phyloP scores from a whole-genome alignment of 176 grass and related monocot genomes.

The Luzula sylvatica region DNA sequence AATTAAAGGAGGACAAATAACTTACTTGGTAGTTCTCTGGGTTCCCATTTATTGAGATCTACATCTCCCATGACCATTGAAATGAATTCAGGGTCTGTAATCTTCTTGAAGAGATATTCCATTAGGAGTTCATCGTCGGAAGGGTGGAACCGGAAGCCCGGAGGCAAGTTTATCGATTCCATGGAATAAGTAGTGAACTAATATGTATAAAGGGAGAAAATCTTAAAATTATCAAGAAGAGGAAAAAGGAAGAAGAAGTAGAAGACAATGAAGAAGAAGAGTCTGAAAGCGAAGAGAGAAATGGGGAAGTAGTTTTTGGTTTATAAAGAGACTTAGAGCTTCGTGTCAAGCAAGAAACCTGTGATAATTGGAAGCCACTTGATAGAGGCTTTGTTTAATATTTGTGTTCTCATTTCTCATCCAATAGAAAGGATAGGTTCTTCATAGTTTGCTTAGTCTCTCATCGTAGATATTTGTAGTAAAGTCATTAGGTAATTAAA shows the following conservation, averaged over 20 bases:
- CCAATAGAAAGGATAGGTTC: slow-evolving; percentile 1
- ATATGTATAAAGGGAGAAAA: background rate
- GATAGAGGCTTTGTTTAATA: background rate
- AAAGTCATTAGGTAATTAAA: slow-evolving; percentile 1
- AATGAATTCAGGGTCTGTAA: slow-evolving; percentile 20
- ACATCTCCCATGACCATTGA: slow-evolving; percentile 70
- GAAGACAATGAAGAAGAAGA: background rate
- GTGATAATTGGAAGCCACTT: background rate
- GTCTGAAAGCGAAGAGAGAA: slow-evolving; percentile 10
- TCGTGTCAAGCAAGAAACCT: slow-evolving; percentile 20
- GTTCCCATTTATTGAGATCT: slow-evolving; percentile 84
- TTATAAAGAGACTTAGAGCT: background rate
- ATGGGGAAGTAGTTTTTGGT: background rate
- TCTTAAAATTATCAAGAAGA: background rate
- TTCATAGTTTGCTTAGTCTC: slow-evolving; percentile 7
- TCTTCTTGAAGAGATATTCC: slow-evolving; percentile 57
- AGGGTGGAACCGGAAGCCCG: slow-evolving; percentile 86
- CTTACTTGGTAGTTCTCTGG: slow-evolving; percentile 75
- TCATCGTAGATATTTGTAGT: background rate
- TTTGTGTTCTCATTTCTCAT: slow-evolving; percentile 18
- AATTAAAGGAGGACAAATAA: slow-evolving; percentile 1
- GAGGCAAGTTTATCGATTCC: slow-evolving; percentile 27
- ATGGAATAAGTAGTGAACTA: too few relatives aligned
- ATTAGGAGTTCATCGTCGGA: slow-evolving; percentile 76
- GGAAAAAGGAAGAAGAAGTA: background rate